Evolutionary conservation across 176 grass and related monocot genomes (phyloP), one percentile per base, ranked within the genome.

Genomic region (Carex scoparia): DNA sequence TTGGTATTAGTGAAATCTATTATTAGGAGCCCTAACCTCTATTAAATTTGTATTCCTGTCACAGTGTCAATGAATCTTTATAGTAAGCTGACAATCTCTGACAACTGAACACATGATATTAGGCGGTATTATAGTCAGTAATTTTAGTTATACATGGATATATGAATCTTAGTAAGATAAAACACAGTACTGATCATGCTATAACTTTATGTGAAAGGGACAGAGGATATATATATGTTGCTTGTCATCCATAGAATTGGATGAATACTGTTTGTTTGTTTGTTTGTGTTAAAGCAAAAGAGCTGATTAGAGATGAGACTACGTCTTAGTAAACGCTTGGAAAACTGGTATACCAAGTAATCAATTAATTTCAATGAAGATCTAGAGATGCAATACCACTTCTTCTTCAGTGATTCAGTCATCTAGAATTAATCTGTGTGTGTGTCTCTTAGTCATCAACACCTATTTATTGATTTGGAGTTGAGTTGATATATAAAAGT

Each of bases 301-400:
- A 81, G 59, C 79, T 81, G 79, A 64, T 81, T 64, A 81, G 35
- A 81, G 59, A 64, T 64, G 23, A 81, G 79, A 81, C 79, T 81
- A 19, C 65, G 58, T 82, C 60, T 64, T 82, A 82, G 79, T 65
- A 65, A 82, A 65, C 16, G 79, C 35, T 65, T 82, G 61, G 35
- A 82, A 65, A 65, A 30, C 59, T 65, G 79, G 42, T 65, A 31
- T 13, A 81, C 42, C 23, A 49, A 65, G 18, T 65, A 82, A 65
- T 51, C 18, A 81, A 46, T 65, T 65, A 46, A 65, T 59, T 65
- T 81, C 16, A 63, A 23, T 81, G 59, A 42, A 81, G 10, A 23
- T 23, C 23, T 23, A 63, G 59, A 65, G 79, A 81, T 81, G 79
- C 59, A 65, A 65, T 10, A 57, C 35, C 51, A 78, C 51, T 57